A percentile compares a stretch with the other conserved stretches of the same genome.
Evolutionary conservation across 805 yeast species (phyloP).

Genomic region (Starmerella bacillaris): DNA sequence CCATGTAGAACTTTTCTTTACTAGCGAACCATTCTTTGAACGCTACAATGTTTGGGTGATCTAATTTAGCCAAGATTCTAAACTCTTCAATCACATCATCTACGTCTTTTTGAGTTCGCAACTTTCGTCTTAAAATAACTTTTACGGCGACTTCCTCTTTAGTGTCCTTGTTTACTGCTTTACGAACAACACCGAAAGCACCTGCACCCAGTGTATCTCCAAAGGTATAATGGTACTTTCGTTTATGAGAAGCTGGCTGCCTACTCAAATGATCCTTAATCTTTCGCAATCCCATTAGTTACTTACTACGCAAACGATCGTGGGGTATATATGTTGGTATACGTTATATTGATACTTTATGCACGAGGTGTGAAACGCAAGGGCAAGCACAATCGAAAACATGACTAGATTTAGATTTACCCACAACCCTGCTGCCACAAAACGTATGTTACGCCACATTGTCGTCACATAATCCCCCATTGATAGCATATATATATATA

Average conservation of each 20-base stretch:
- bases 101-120: slow-evolving; percentile 46
- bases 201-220: slow-evolving; percentile 88
- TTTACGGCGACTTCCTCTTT: slow-evolving; percentile 73
- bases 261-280: slow-evolving; percentile 41
- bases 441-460: too few species aligned
- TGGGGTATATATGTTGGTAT: too few species aligned
- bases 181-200: slow-evolving; percentile 78
- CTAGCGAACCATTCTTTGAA: slow-evolving; percentile 88
- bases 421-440: too few species aligned
- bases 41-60: slow-evolving; percentile 77
- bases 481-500: too few species aligned
- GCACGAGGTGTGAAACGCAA: too few species aligned
- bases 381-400: too few species aligned
- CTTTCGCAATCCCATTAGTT: slow-evolving; percentile 8
- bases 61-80: slow-evolving; percentile 42
- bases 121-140: slow-evolving; percentile 68
- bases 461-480: too few species aligned
- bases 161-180: slow-evolving; percentile 38
- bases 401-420: too few species aligned
- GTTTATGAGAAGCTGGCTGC: slow-evolving; percentile 51
- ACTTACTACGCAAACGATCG: too few species aligned
- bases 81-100: slow-evolving; percentile 66
- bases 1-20: slow-evolving; percentile 79
- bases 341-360: too few species aligned
- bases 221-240: slow-evolving; percentile 55